phyloP scores from a whole-genome alignment of 2,329 filamentous ascomycete genomes.

The Helotiales sp. region DNA sequence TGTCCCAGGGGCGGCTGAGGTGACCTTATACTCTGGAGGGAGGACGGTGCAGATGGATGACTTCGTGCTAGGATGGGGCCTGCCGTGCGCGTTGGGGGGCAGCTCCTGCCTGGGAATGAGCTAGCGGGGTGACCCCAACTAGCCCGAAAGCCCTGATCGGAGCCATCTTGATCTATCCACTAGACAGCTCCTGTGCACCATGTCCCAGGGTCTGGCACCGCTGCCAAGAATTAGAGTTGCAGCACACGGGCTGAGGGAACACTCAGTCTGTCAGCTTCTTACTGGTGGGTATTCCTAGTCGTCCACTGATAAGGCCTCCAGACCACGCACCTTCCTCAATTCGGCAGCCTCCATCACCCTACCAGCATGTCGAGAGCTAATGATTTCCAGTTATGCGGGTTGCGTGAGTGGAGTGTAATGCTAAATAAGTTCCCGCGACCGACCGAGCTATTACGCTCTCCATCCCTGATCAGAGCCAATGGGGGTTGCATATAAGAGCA shows the following conservation, averaged over 20 bases:
- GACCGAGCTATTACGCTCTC: neutral
- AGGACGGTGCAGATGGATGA: conserved; percentile 2
- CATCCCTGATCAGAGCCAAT: neutral
- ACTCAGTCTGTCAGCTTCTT: neutral
- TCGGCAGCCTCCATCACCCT: conserved; percentile 1
- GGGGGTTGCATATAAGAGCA: neutral
- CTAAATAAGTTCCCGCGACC: neutral
- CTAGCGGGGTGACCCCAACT: neutral
- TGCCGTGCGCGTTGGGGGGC: neutral
- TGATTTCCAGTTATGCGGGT: neutral
- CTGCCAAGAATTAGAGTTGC: conserved; percentile 15
- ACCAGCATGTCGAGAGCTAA: neutral
- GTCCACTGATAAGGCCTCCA: neutral
- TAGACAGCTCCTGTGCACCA: neutral
- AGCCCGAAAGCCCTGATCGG: neutral
- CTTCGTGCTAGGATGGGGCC: neutral
- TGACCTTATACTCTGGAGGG: conserved; percentile 7
- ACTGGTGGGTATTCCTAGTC: too few relatives aligned
- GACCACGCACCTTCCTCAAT: neutral
- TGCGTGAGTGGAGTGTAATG: neutral
- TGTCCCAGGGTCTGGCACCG: neutral
- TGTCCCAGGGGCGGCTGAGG: neutral
- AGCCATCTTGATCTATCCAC: neutral
- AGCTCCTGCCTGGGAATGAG: neutral
- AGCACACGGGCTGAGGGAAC: neutral